A percentile compares a stretch with the other conserved stretches of the same genome.
phyloP scores from a whole-genome alignment of 345 rosid genomes.

The Draba incana region DNA sequence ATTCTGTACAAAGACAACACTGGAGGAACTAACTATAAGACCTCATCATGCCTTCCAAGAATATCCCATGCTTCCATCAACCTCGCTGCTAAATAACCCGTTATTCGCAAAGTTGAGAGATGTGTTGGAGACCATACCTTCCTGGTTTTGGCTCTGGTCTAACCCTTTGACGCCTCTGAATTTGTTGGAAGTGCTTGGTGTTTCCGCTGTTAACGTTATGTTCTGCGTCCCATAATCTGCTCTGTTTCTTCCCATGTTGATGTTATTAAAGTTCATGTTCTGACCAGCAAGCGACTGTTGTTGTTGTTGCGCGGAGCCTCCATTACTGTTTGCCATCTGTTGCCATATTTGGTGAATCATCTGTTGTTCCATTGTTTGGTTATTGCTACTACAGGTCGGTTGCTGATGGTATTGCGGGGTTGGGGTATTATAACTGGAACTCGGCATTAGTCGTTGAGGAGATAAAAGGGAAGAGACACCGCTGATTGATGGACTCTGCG shows the following conservation, averaged over 20 bases:
- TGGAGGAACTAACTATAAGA: slow-evolving; percentile 26
- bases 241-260: slow-evolving; percentile 47
- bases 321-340: slow-evolving; percentile 59
- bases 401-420: slow-evolving; percentile 57
- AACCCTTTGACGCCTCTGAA: slow-evolving; percentile 55
- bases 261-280: slow-evolving; percentile 41
- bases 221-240: slow-evolving; percentile 36
- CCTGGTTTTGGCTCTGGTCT: slow-evolving; percentile 55
- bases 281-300: slow-evolving; percentile 45
- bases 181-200: slow-evolving; percentile 72
- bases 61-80: slow-evolving; percentile 64
- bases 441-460: slow-evolving; percentile 60
- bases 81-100: slow-evolving; percentile 69
- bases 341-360: slow-evolving; percentile 83
- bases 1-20: slow-evolving; percentile 30
- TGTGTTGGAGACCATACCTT: slow-evolving; percentile 59
- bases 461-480: slow-evolving; percentile 51
- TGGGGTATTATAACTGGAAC: slow-evolving; percentile 50
- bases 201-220: slow-evolving; percentile 7
- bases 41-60: slow-evolving; percentile 56
- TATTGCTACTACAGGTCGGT: slow-evolving; percentile 53
- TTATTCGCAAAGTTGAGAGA: slow-evolving; percentile 61
- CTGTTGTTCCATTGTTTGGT: slow-evolving; percentile 71
- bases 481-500: slow-evolving; percentile 51
- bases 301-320: slow-evolving; percentile 39